A percentile compares a stretch with the other conserved stretches of the same genome.
phyloP scores from a whole-genome alignment of 2,329 filamentous ascomycete genomes.

The Hymenoscyphus scutula region DNA sequence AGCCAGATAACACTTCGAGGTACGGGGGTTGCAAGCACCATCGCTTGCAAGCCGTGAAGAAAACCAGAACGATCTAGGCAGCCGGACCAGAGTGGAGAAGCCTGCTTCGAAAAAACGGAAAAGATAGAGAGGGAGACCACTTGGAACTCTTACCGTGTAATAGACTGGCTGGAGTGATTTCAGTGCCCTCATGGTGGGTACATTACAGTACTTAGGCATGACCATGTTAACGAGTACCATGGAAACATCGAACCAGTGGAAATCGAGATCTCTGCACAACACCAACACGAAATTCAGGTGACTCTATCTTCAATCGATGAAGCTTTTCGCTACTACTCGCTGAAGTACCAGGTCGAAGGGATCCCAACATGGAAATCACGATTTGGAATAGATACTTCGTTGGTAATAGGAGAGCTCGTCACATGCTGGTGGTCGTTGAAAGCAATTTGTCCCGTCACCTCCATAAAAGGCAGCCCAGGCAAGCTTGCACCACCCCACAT shows the following conservation, averaged over 20 bases:
- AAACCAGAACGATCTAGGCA: neutral
- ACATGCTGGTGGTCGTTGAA: neutral
- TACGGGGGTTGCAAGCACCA: neutral
- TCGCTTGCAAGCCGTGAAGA: neutral
- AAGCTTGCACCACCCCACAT: neutral
- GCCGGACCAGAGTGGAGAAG: neutral
- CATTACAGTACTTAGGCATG: neutral
- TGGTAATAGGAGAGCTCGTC: neutral
- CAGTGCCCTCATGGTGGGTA: conserved; percentile 4
- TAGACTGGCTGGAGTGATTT: neutral
- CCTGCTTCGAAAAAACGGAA: neutral
- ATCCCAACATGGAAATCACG: neutral
- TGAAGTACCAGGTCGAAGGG: neutral
- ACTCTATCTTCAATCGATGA: neutral
- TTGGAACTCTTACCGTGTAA: conserved; percentile 7
- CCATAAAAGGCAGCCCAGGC: neutral
- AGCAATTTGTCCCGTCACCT: neutral
- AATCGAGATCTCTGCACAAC: neutral
- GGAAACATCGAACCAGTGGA: conserved; percentile 8
- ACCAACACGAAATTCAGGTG: neutral
- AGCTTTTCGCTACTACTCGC: neutral
- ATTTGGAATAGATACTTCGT: conserved; percentile 2
- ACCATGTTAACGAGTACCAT: conserved; percentile 8
- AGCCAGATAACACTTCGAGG: neutral
- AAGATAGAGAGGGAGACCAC: neutral